These are phyloP conservation scores for Auricularia heimuer DNA, from an alignment of 768 basidiomycete species.

Conservation along the genomic window DNA sequence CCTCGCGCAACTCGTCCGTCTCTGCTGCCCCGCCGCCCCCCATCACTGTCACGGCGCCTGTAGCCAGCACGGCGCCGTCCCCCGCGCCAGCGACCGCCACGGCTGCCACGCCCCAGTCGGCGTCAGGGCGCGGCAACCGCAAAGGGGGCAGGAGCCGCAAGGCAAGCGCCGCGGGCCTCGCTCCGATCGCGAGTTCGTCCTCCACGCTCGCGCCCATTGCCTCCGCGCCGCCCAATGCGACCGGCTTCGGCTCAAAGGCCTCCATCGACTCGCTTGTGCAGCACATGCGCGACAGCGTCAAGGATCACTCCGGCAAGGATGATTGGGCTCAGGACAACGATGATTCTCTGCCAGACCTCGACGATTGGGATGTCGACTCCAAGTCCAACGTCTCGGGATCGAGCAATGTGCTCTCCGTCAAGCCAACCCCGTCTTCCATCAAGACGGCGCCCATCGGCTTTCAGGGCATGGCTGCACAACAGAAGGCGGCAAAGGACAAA, in stretches of 20 bases:
- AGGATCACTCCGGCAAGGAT: constrained; percentile 27
- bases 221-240: not conserved
- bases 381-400: constrained; percentile 9
- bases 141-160: not conserved
- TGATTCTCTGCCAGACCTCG: constrained; percentile 70
- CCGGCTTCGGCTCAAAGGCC: not conserved
- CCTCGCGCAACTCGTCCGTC: not conserved
- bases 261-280: constrained; percentile 66
- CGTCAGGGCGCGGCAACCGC: not conserved
- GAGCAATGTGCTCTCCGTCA: not conserved
- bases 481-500: not conserved
- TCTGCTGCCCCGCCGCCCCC: not conserved
- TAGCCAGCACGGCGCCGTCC: not conserved
- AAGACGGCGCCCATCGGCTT: not conserved
- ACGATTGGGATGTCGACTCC: constrained; percentile 73
- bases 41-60: not conserved
- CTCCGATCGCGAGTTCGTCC: not conserved
- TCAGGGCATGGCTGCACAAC: not conserved
- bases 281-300: constrained; percentile 62
- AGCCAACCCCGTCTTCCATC: not conserved
- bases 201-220: not conserved
- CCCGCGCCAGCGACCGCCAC: not conserved
- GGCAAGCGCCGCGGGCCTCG: not conserved
- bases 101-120: not conserved
- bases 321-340: constrained; percentile 82